A percentile compares a stretch with the other conserved stretches of the same genome.
phyloP scores from a whole-genome alignment of 495 filamentous ascomycete species.

The Saxophila tyrrhenica region DNA sequence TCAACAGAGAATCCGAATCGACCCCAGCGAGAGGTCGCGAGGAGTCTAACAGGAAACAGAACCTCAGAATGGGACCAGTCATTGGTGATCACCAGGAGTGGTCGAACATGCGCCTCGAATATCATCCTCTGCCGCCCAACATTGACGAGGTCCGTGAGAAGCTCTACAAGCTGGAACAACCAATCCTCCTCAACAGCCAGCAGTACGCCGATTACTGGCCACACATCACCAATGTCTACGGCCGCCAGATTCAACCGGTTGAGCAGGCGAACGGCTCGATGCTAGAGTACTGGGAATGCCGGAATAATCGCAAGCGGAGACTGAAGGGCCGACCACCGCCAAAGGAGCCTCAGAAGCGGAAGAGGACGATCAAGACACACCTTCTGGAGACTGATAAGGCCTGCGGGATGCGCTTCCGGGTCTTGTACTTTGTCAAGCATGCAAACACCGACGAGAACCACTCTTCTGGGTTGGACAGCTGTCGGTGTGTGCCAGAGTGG shows the following conservation, averaged over 20 bases:
- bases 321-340: not conserved
- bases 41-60: slow-evolving; percentile 5
- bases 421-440: not conserved
- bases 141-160: slow-evolving; percentile 1
- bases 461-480: not conserved
- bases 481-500: slow-evolving; percentile 2
- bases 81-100: not conserved
- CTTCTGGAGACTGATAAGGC: not conserved
- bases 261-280: not conserved
- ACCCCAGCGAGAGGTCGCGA: not conserved
- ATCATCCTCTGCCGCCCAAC: not conserved
- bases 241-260: not conserved
- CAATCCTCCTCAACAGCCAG: slow-evolving; percentile 1
- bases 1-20: not conserved
- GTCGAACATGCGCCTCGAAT: slow-evolving; percentile 1
- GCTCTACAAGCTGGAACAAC: not conserved
- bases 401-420: not conserved
- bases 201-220: slow-evolving; percentile 1
- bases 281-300: not conserved
- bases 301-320: not conserved
- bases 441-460: slow-evolving; percentile 1
- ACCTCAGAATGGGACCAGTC: not conserved
- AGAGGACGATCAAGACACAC: not conserved
- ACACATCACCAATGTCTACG: slow-evolving; percentile 2
- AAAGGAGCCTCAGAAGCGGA: not conserved